These are phyloP conservation scores for Acorus calamus DNA, from an alignment of 106 monocot species.

Conservation along the genomic window DNA sequence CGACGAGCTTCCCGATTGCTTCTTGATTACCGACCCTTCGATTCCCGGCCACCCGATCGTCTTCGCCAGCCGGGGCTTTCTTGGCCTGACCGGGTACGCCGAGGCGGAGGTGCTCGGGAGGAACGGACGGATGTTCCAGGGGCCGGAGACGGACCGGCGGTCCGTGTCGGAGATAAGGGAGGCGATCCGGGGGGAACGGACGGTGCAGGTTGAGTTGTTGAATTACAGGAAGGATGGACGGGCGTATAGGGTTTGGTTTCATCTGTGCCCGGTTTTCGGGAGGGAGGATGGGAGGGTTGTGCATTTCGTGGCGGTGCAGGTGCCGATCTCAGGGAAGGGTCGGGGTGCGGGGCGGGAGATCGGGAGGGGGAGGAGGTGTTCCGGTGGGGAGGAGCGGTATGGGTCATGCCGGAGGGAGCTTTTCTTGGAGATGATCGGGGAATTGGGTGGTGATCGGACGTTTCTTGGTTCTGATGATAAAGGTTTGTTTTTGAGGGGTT, in stretches of 20 bases:
- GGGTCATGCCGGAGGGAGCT: constrained; percentile 59
- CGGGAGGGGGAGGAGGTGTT: constrained; percentile 1
- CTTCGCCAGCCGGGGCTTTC: constrained; percentile 73
- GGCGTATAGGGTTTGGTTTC: constrained; percentile 66
- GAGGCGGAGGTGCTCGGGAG: constrained; percentile 51
- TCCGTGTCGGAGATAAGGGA: constrained; percentile 67
- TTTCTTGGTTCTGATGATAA: constrained; percentile 40
- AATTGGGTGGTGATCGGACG: constrained; percentile 18
- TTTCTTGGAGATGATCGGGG: constrained; percentile 14
- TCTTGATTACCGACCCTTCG: constrained; percentile 76
- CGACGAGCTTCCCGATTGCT: constrained; percentile 45
- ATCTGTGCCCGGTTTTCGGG: constrained; percentile 59
- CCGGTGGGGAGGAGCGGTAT: constrained; percentile 1
- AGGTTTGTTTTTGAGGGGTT: constrained; percentile 17
- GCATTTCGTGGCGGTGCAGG: constrained; percentile 78
- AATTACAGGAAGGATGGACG: constrained; percentile 81
- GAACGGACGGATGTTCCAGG: constrained; percentile 80
- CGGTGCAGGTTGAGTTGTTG: constrained; percentile 50
- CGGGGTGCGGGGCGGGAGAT: not conserved
- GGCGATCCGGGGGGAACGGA: constrained; percentile 53
- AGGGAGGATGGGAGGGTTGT: constrained; percentile 39
- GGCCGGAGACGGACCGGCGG: constrained; percentile 57
- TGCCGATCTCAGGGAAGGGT: constrained; percentile 39
- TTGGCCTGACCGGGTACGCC: constrained; percentile 49
- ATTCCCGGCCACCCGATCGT: constrained; percentile 83